Percentiles rank a stretch among this genome's conserved stretches.
These are phyloP conservation scores for rapeseed (Brassica napus) DNA, from an alignment of 345 rosid species.

Conservation along the genomic window Da-Ae NC_063439.1:22690501-22691000, in stretches of 20 bases:
- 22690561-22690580: neutral
- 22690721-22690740: too few species aligned
- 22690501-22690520: too few species aligned
- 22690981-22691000: too few species aligned
- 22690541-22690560: neutral
- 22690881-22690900: neutral
- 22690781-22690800: neutral
- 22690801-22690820: neutral
- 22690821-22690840: neutral
- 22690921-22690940: too few species aligned
- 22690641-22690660: slow-evolving; percentile 21
- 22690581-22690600: slow-evolving; percentile 14
- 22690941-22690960: too few species aligned
- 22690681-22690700: slow-evolving; percentile 14
- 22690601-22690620: slow-evolving; percentile 3
- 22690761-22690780: neutral
- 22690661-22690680: slow-evolving; percentile 23
- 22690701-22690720: slow-evolving; percentile 4
- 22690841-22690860: neutral
- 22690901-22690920: too few species aligned
- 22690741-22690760: neutral
- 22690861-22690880: neutral
- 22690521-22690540: neutral
- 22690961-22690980: too few species aligned
- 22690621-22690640: slow-evolving; percentile 12